Evolutionary conservation across 805 yeast species (phyloP), one percentile per base, ranked within the genome.

Genomic region (Nakazawaea pomicola): DNA sequence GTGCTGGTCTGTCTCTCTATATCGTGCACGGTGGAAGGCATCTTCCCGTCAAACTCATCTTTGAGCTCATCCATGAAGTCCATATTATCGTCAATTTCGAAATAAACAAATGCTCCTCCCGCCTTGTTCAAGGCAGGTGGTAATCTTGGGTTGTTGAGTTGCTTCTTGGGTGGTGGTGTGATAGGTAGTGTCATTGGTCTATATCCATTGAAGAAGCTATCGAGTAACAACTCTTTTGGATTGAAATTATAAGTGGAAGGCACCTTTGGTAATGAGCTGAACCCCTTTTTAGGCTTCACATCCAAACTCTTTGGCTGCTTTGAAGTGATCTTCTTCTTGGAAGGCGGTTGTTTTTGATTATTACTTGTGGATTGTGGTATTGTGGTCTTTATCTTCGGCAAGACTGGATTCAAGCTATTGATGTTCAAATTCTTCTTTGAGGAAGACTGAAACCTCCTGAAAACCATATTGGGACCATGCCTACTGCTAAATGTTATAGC

Each of bases 181-280:
- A 59, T 44, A 2, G 65, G 65, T 20, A 58, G 32, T 9, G 64
- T 55, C 24, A 62, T 44, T 11, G 68, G 68, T 32, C 58, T 56
- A 38, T 60, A 61, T 2, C 64, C 67, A 43, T 56, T 61, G 44
- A 62, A 62, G 6, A 62, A 46, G n/a, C 48, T 53, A 44, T 62
- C 66, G 18, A 62, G 38, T 23, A 62, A 39, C 8, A 62, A 49
- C 19, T 61, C 65, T 32, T 54, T 58, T 7, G 67, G 60, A 24
- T 52, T 60, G 14, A 61, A 42, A 15, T 53, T 52, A 30, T 55
- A 47, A 1, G 64, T 59, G 18, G 55, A 54, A 14, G 67, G 63
- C 9, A 62, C 65, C 40, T 58, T 61, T 2, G 55, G 49, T n/a
- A 62, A 47, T 4, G 57, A 53, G 29, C 57, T 60, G 44, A 62